phyloP scores from a whole-genome alignment of 768 basidiomycete species.

The Lentinula sp. region DNA sequence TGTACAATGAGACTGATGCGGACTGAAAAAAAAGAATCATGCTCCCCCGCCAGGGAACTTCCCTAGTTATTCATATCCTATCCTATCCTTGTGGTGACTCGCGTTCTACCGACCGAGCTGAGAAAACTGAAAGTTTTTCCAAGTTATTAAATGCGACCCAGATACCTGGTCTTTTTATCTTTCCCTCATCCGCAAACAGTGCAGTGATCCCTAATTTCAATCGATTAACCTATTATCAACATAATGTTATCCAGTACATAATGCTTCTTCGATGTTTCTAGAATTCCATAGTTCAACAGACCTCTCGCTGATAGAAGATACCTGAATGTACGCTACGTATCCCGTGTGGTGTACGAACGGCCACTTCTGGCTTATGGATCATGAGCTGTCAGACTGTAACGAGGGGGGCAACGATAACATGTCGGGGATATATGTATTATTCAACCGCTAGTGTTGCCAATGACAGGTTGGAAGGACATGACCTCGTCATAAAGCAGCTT shows the following conservation, averaged over 20 bases:
- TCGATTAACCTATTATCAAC: neutral
- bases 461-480: slow-evolving; percentile 62
- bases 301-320: neutral
- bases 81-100: no score
- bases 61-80: no score
- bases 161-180: no score
- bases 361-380: neutral
- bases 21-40: neutral
- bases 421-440: neutral
- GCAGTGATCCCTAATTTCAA: no score
- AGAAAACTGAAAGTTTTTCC: neutral
- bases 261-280: neutral
- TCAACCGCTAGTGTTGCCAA: slow-evolving; percentile 26
- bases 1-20: neutral
- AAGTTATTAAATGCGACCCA: no score
- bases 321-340: neutral
- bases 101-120: slow-evolving; percentile 4
- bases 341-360: neutral
- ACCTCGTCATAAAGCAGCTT: slow-evolving; percentile 83
- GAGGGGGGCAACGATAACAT: neutral
- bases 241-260: neutral
- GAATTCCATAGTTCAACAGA: neutral
- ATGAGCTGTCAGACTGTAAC: neutral
- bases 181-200: no score
- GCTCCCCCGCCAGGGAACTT: no score